Evolutionary conservation across 139 green algal species (phyloP).

Genomic region (Chlorella sp.): DNA sequence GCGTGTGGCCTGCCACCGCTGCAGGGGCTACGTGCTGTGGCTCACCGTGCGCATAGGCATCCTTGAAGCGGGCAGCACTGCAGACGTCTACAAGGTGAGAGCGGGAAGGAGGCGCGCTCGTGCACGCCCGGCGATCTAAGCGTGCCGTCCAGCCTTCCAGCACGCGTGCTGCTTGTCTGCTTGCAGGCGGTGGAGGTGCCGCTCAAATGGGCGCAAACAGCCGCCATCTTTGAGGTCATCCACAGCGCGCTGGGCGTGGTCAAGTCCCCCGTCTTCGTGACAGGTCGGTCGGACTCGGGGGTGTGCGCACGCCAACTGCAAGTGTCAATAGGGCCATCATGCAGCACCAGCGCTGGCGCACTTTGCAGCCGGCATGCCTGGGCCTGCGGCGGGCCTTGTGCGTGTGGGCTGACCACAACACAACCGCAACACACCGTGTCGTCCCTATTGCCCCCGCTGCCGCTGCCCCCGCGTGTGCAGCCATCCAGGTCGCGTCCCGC

Average conservation of each 20-base stretch:
- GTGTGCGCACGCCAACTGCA: too few species aligned
- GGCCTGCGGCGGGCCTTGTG: too few species aligned
- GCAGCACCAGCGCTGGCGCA: too few species aligned
- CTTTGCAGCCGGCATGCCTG: too few species aligned
- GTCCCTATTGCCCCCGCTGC: neutral
- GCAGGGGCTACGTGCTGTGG: slow-evolving; percentile 65
- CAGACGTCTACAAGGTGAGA: slow-evolving; percentile 50
- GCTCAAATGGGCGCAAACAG: slow-evolving; percentile 78
- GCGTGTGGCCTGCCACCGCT: neutral
- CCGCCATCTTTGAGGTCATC: slow-evolving; percentile 82
- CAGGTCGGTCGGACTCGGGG: too few species aligned
- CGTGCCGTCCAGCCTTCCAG: neutral
- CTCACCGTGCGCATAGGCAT: slow-evolving; percentile 32
- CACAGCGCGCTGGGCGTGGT: slow-evolving; percentile 76
- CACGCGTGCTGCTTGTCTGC: neutral
- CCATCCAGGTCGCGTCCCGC: slow-evolving; percentile 78
- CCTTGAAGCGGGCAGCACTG: slow-evolving; percentile 15
- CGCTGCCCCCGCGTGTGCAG: slow-evolving; percentile 22
- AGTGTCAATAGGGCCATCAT: too few species aligned
- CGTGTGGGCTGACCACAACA: too few species aligned
- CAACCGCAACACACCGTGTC: too few species aligned
- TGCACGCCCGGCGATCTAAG: neutral
- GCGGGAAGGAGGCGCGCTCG: neutral
- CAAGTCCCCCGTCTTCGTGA: slow-evolving; percentile 74
- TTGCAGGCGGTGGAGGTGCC: slow-evolving; percentile 56